These are phyloP conservation scores for Porphyrellus cyaneotinctus DNA, from an alignment of 768 basidiomycete genomes.

Conservation along the genomic window DNA sequence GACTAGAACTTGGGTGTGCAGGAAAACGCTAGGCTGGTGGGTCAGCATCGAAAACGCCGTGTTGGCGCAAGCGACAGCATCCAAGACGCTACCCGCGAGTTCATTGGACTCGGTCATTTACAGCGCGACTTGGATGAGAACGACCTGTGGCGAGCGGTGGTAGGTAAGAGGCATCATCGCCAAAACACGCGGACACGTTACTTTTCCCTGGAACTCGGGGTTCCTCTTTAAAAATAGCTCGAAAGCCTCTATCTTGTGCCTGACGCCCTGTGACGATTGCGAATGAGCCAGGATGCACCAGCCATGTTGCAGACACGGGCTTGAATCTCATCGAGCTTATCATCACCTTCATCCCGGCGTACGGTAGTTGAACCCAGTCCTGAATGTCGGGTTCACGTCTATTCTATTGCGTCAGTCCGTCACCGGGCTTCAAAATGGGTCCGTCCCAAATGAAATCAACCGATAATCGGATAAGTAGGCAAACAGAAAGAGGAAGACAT, in stretches of 20 bases:
- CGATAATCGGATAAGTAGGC: slow-evolving; percentile 15
- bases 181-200: slow-evolving; percentile 16
- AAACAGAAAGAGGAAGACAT: not conserved
- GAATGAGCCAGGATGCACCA: not conserved
- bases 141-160: slow-evolving; percentile 44
- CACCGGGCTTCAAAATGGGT: not conserved
- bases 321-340: slow-evolving; percentile 86
- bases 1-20: slow-evolving; percentile 79
- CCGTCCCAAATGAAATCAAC: slow-evolving; percentile 7
- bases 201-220: slow-evolving; percentile 78
- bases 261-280: slow-evolving; percentile 36
- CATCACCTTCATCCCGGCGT: slow-evolving; percentile 84
- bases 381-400: slow-evolving; percentile 73
- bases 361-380: slow-evolving; percentile 81
- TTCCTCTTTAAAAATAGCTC: slow-evolving; percentile 75
- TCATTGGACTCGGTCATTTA: slow-evolving; percentile 79
- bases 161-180: not conserved
- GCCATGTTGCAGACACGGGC: slow-evolving; percentile 22
- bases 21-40: slow-evolving; percentile 81
- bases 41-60: slow-evolving; percentile 79
- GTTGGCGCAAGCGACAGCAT: slow-evolving; percentile 74
- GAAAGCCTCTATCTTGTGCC: slow-evolving; percentile 84
- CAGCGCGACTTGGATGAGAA: slow-evolving; percentile 87
- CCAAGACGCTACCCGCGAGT: slow-evolving; percentile 65
- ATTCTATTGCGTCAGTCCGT: slow-evolving; percentile 5